A percentile compares a stretch with the other conserved stretches of the same genome.
These are phyloP conservation scores for Colletotrichum coccodes DNA, from an alignment of 2,329 filamentous ascomycete species.

Conservation along the genomic window DNA sequence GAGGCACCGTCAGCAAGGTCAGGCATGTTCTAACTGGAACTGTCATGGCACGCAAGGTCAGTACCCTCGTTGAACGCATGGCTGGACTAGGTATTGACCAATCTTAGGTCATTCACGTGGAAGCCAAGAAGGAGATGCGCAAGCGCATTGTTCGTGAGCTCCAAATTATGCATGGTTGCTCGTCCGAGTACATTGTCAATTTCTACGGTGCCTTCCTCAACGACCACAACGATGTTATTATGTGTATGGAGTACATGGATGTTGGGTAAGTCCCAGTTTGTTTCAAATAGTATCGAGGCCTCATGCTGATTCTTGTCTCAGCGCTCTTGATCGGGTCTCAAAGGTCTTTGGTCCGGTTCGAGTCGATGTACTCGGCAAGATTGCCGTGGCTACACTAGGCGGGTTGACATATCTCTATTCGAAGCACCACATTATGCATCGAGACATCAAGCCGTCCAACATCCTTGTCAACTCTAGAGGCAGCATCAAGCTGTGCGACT, in stretches of 20 bases:
- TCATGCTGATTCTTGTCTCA: constrained; percentile 50
- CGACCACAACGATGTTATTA: constrained; percentile 95
- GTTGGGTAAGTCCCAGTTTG: constrained; percentile 78
- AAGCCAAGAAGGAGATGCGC: constrained; percentile 96
- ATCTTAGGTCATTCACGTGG: constrained; percentile 94
- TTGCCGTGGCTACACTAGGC: constrained; percentile 93
- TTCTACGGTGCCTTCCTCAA: constrained; percentile 99
- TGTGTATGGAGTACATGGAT: constrained; percentile 99
- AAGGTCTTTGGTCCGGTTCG: constrained; percentile 94
- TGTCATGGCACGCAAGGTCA: constrained; percentile 96
- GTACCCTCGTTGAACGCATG: not conserved
- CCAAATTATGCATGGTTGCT: constrained; percentile 98
- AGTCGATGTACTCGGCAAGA: constrained; percentile 96
- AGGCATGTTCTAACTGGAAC: constrained; percentile 94
- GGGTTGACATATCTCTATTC: constrained; percentile 95
- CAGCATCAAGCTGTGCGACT: constrained; percentile 97
- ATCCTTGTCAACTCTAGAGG: constrained; percentile 95
- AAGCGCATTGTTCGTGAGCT: constrained; percentile 97
- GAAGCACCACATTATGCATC: constrained; percentile 97
- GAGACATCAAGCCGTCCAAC: constrained; percentile 98
- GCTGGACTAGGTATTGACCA: not conserved
- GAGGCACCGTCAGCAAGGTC: constrained; percentile 98
- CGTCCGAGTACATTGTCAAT: constrained; percentile 95
- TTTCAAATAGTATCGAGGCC: not conserved
- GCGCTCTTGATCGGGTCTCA: constrained; percentile 92